These are phyloP conservation scores for Berberis vulgaris DNA, from an alignment of 164 flowering plant species.

Conservation along the genomic window DNA sequence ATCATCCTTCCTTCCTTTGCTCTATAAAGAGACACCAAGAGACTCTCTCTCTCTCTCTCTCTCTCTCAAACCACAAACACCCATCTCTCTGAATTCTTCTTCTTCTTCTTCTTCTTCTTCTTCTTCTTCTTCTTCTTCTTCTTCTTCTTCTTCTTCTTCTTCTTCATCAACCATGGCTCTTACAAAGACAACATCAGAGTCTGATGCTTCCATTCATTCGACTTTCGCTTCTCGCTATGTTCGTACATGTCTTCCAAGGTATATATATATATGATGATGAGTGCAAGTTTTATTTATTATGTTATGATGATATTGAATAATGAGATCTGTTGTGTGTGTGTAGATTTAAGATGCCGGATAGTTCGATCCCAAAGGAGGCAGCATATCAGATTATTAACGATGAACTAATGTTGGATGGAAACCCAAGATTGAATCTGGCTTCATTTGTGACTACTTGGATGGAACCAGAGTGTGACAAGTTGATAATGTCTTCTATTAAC, in stretches of 20 bases:
- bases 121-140: too few species aligned
- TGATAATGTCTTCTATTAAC: constrained; percentile 23
- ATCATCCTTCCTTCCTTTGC: too few species aligned
- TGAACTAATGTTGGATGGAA: constrained; percentile 28
- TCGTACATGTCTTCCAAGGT: constrained; percentile 13
- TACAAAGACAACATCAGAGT: constrained; percentile 3
- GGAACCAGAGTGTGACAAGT: constrained; percentile 29
- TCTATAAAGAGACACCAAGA: too few species aligned
- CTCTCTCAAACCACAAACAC: too few species aligned
- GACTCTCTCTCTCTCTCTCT: too few species aligned
- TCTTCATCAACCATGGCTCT: constrained; percentile 5
- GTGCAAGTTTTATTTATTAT: too few species aligned
- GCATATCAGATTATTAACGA: constrained; percentile 27
- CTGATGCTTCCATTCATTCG: constrained; percentile 15
- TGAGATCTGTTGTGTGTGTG: neutral
- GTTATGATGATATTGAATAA: too few species aligned
- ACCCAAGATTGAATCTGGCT: constrained; percentile 24
- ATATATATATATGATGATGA: neutral
- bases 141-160: neutral
- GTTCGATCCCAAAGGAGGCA: constrained; percentile 22
- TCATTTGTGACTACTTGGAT: constrained; percentile 30
- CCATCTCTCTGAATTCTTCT: too few species aligned
- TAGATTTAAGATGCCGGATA: constrained; percentile 20
- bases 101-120: too few species aligned
- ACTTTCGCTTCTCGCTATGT: constrained; percentile 23